Evolutionary conservation across 2,329 filamentous ascomycete species (phyloP), one percentile per base, ranked within the genome.

Genomic region (Tolypocladium sp.): DNA sequence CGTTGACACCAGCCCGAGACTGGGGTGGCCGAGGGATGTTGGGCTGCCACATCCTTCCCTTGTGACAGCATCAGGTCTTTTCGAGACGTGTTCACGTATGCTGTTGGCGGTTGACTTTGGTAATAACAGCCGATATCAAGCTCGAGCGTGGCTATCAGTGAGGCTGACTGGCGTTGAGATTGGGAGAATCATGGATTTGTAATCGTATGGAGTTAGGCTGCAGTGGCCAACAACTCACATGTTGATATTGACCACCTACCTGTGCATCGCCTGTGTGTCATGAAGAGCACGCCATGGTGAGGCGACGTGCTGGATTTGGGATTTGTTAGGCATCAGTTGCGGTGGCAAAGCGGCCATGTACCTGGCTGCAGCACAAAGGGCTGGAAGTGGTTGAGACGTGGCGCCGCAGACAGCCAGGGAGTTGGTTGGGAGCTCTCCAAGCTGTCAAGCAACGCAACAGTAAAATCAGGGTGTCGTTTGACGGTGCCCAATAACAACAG

Each of bases 1-100:
- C 83, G 63, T 76, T 99, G 63, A 90, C 80, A 55, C 93, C 93
- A 57, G 82, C 85, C 66, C 83, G 85, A 52, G 81, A 92, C 69
- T 99, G 94, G 93, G 93, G 93, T 65, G 94, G 94, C 37, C 82
- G 91, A 72, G 94, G 93, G 15, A 77, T 95, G 71, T 77, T 99
- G 67, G 93, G 93, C 58, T 99, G 93, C 72, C 92, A 97, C 76
- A 83, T 97, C 63, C 76, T 96, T 64, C 91, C 91, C 33, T 65
- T 95, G 59, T 96, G 46, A 57, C 13, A 77, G 20, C 37, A 27
- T 51, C 20, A 35, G 30, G 30, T 15, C 10, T 10, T n/a, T 22
- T 22, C 25, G 4, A 58, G 46, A 49, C 41, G 37, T 40, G 13
- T 27, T 22, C 20, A 15, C 4, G 20, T n/a, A 17, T 37, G 30